phyloP scores from a whole-genome alignment of 2,329 filamentous ascomycete genomes.

The Ceratocystis lukuohia region DNA sequence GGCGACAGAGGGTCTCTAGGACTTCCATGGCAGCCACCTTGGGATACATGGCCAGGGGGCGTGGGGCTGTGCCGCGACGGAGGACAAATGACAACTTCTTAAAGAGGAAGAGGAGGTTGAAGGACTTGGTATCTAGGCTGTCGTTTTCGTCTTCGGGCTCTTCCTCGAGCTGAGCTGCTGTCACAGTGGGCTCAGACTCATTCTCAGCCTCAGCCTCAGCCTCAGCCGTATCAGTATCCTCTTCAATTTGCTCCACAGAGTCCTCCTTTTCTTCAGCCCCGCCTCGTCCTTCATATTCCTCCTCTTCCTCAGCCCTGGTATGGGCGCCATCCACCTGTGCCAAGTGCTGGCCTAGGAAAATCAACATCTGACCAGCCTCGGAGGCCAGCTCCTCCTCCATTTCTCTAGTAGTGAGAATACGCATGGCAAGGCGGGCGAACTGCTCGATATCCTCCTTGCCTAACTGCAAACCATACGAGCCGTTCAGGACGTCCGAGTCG shows the following conservation, averaged over 20 bases:
- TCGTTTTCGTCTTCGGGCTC: constrained; percentile 17
- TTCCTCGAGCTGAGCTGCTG: neutral
- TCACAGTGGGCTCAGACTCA: constrained; percentile 28
- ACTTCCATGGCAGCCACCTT: constrained; percentile 67
- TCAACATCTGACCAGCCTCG: constrained; percentile 66
- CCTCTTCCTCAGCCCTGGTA: constrained; percentile 29
- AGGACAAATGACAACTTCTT: constrained; percentile 65
- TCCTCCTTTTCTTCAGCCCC: constrained; percentile 25
- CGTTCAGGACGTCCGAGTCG: constrained; percentile 45
- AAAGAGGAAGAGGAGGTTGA: constrained; percentile 58
- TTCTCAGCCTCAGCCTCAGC: constrained; percentile 28
- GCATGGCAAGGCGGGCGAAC: constrained; percentile 38
- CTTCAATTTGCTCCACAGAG: constrained; percentile 30
- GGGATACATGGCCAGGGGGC: constrained; percentile 50
- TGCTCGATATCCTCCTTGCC: constrained; percentile 49
- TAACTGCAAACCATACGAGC: constrained; percentile 58
- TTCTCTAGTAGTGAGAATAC: constrained; percentile 45
- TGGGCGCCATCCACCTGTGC: constrained; percentile 24
- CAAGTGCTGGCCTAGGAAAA: constrained; percentile 59
- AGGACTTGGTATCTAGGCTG: constrained; percentile 19
- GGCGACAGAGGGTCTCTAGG: constrained; percentile 53
- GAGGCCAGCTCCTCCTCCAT: constrained; percentile 62
- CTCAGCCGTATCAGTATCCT: neutral
- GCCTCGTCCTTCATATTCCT: constrained; percentile 31
- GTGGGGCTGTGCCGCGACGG: constrained; percentile 57